Percentiles rank a stretch among this genome's conserved stretches.
Conservation (phyloP, 768 basidiomycete genomes). For the Cantharellus anzutake region DNA sequence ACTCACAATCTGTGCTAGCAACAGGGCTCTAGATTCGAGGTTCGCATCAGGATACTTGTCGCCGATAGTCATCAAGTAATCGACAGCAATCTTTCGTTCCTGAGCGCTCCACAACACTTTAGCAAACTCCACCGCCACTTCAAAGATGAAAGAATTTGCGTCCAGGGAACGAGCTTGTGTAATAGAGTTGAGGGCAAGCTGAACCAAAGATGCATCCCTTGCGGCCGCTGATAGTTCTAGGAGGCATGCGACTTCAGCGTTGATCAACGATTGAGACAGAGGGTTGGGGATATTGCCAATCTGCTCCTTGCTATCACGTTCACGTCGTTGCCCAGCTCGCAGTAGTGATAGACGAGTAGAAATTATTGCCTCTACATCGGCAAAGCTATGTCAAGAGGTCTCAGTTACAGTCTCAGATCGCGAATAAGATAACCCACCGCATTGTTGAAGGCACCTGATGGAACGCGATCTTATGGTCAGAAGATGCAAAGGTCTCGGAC, state of each 20-base stretch:
- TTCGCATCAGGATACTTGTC: neutral
- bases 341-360: constrained; percentile 71
- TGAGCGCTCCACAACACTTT: constrained; percentile 76
- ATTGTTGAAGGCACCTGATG: no score
- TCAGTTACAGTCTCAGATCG: neutral
- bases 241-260: constrained; percentile 51
- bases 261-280: constrained; percentile 29
- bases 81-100: constrained; percentile 70
- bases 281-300: constrained; percentile 52
- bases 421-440: no score
- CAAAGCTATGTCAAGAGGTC: constrained; percentile 34
- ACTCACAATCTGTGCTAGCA: neutral
- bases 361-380: constrained; percentile 53
- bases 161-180: constrained; percentile 35
- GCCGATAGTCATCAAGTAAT: constrained; percentile 24
- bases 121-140: constrained; percentile 65
- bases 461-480: no score
- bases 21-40: neutral
- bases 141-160: constrained; percentile 21
- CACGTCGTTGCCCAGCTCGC: constrained; percentile 45
- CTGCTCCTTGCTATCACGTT: constrained; percentile 33
- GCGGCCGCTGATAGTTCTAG: constrained; percentile 55
- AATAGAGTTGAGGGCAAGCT: constrained; percentile 75
- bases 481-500: no score
- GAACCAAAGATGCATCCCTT: constrained; percentile 40